These are phyloP conservation scores for bread wheat (Triticum aestivum) DNA, from an alignment of 176 grass and related monocot genomes.

Conservation along the genomic window IWGSC_CS_RefSeq_v2.1 NC_057795.1:114349029-114349528, in stretches of 20 bases:
- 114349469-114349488: conserved; percentile 13
- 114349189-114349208: background rate
- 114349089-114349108: background rate
- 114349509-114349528: background rate
- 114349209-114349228: background rate
- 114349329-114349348: background rate
- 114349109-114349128: background rate
- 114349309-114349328: background rate
- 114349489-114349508: too few species aligned
- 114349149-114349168: background rate
- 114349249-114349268: background rate
- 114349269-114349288: background rate
- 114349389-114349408: background rate
- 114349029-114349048: conserved; percentile 48
- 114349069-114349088: background rate
- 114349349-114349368: conserved; percentile 1
- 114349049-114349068: background rate
- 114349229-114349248: background rate
- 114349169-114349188: background rate
- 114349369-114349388: background rate
- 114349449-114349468: background rate
- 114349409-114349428: background rate
- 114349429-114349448: conserved; percentile 15
- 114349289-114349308: background rate
- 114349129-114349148: background rate